phyloP scores from a whole-genome alignment of 1,139 yeast species.

The Candida tropicalis region DNA sequence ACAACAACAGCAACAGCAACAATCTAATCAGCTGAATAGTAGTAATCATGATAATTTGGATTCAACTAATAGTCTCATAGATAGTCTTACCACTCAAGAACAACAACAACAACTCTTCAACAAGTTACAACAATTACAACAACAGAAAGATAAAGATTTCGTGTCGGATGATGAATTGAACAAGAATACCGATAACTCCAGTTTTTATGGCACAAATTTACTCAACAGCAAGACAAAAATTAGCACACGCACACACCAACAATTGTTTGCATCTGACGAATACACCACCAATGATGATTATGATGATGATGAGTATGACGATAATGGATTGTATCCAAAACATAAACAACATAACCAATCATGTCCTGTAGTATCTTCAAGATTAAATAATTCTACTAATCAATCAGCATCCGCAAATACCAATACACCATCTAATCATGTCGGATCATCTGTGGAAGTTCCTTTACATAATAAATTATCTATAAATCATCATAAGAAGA shows the following conservation, averaged over 20 bases:
- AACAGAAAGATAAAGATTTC: slow-evolving; percentile 10
- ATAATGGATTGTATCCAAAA: neutral
- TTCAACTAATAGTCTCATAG: slow-evolving; percentile 9
- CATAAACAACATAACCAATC: neutral
- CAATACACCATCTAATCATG: neutral
- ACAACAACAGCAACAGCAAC: slow-evolving; percentile 11
- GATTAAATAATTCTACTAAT: neutral
- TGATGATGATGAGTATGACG: neutral
- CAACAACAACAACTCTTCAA: slow-evolving; percentile 13
- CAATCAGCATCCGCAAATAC: neutral
- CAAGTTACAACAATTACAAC: slow-evolving; percentile 13
- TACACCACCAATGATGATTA: too few relatives aligned
- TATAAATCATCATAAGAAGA: slow-evolving; percentile 3
- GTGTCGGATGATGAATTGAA: slow-evolving; percentile 8
- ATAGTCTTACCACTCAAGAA: slow-evolving; percentile 8
- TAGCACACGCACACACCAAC: slow-evolving; percentile 2
- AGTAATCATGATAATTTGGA: slow-evolving; percentile 1
- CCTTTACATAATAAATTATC: slow-evolving; percentile 6
- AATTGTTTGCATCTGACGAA: slow-evolving; percentile 2
- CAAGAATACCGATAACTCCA: slow-evolving; percentile 13
- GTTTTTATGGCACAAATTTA: slow-evolving; percentile 7
- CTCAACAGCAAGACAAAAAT: slow-evolving; percentile 6
- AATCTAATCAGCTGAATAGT: neutral
- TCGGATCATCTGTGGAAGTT: neutral
- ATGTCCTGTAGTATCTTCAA: slow-evolving; percentile 2